phyloP scores from a whole-genome alignment of 306 rosid species.

The Lathyrus tuberosus region DNA sequence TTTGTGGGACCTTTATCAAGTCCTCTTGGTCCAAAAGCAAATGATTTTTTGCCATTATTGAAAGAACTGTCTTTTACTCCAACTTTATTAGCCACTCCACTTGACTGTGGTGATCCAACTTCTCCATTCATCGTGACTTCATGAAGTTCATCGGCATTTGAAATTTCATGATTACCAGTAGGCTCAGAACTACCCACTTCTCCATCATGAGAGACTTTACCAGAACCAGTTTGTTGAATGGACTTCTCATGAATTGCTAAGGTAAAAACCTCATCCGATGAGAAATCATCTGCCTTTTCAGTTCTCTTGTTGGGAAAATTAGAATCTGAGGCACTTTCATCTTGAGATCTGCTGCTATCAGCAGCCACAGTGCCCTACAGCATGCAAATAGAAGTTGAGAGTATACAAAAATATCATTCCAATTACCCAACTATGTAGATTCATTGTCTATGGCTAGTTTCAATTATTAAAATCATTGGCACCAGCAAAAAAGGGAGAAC shows the following conservation, averaged over 20 bases:
- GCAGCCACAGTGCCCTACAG: conserved; percentile 59
- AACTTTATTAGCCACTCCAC: conserved; percentile 48
- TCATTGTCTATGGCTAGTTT: conserved; percentile 26
- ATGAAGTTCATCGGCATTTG: conserved; percentile 47
- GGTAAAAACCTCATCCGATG: conserved; percentile 76
- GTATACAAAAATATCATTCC: conserved; percentile 30
- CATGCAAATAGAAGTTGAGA: conserved; percentile 43
- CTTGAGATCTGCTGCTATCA: conserved; percentile 54
- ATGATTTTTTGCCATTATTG: conserved; percentile 56
- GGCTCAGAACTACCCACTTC: conserved; percentile 55
- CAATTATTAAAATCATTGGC: conserved; percentile 29
- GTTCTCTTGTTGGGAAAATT: conserved; percentile 49
- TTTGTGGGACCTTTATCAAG: conserved; percentile 66
- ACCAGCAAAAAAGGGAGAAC: conserved; percentile 36
- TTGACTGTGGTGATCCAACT: conserved; percentile 61
- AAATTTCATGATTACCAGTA: conserved; percentile 51
- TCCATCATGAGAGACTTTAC: conserved; percentile 47
- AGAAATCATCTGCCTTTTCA: conserved; percentile 54
- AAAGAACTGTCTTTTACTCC: conserved; percentile 65
- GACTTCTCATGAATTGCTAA: conserved; percentile 69
- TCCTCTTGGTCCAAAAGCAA: conserved; percentile 72
- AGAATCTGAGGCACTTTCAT: conserved; percentile 56
- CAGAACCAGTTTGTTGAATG: conserved; percentile 58
- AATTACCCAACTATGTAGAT: conserved; percentile 28
- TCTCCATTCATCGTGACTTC: conserved; percentile 67